Base-by-base conservation (phyloP, 176 grass and related monocot genomes). In the Microstegium vimineum region DNA sequence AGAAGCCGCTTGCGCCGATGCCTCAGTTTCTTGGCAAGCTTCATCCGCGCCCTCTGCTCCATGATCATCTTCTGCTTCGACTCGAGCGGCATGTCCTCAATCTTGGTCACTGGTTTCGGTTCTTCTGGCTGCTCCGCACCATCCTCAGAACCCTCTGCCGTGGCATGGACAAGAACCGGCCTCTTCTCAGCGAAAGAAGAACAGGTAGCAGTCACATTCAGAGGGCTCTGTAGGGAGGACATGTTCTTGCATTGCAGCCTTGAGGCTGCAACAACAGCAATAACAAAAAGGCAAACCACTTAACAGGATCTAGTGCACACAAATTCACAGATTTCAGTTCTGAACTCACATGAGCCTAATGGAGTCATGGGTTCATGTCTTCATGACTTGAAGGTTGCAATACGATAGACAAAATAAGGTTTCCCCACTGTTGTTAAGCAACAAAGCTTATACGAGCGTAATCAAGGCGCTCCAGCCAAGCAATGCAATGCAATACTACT, bases 1-100 rank as follows among this genome's bases (percentile, higher is more conserved):
- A 98, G 68, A 40, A 98, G 92, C 36, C 90, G 82, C 78, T 69
- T 86, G 40, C 89, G 91, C 57, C 95, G 85, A 64, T 83, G 84
- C 76, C 95, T 90, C 60, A 94, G 52, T 42, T 94, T 94, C 74
- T 92, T 92, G 51, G 87, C 89, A 35, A 90, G 52, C 70, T 98
- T 94, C 87, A 98, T 37, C 36, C 36, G 36, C 5, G 36, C 36
- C 36, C 36, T 37, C 36, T 37, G 36, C 36, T 37, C 36, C 36
- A 37, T 37, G 36, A 37, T 37, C 36, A 37, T 37, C 36, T 37
- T 37, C 36, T 37, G 36, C 36, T 37, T 37, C 36, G 36, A 37
- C 36, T 37, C 36, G 36, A 37, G 36, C 36, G 36, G 36, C 36
- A 94, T 91, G 63, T 87, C 86, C 69, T 92, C 92, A 0, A 98